Base-by-base conservation (phyloP, 2,329 filamentous ascomycete genomes). In the Stemphylium beticola region DNA sequence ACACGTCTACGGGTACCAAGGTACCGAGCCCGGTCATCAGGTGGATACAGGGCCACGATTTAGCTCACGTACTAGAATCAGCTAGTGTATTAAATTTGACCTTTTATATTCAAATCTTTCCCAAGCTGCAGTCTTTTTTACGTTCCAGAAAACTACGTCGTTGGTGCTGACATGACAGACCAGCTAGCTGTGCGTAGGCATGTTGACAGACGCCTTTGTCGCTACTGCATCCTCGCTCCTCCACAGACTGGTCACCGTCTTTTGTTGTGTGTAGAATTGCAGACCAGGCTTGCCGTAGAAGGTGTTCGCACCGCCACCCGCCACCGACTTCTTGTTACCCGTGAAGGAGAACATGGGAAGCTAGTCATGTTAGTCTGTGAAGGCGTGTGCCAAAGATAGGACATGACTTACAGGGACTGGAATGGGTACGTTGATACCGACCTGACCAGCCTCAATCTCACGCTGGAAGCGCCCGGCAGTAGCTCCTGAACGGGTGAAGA, bases 261-360 rank as follows among this genome's bases (percentile, higher is more conserved):
- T 98, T 73, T 90, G 85, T 80, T 98, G 95, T 3, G 95, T 99
- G 78, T 96, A 98, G 75, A 99, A 99, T 73, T 90, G 88, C 74
- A 99, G 78, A 20, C 93, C 95, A 0, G 92, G 91, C 77, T 91
- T 90, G 64, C 95, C 95, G 78, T 99, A 99, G 76, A 99, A 98
- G 14, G 92, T 96, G 79, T 86, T 96, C 33, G 91, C 90, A 57
- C 95, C 93, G 47, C 93, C 93, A 49, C 93, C 95, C 0, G 95
- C 95, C 53, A 98, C 83, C 70, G 87, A 92, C 83, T 90, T 93
- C 87, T 99, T 85, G 74, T 88, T 88, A 15, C 85, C 85, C 2
- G 85, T 87, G 75, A 86, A 86, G 56, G 79, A 82, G 77, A 86
- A 86, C 83, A 86, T 85, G 66, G 84, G 84, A 52, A 86, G 65